A percentile compares a stretch with the other conserved stretches of the same genome.
phyloP scores from a whole-genome alignment of 2,329 filamentous ascomycete species.

The Aspergillus neoniger region DNA sequence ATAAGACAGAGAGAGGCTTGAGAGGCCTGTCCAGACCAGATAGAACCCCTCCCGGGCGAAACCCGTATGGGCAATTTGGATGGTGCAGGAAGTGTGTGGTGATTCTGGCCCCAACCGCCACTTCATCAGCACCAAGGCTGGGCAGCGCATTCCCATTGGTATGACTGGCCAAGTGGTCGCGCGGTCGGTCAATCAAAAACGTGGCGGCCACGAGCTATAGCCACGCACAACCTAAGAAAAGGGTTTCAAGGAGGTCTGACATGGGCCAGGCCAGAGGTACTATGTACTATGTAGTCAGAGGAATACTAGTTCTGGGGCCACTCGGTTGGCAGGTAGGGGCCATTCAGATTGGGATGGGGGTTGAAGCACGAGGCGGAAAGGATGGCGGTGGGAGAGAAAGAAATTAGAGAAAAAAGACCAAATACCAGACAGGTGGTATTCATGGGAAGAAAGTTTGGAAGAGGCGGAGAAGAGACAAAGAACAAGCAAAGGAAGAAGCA shows the following conservation, averaged over 20 bases:
- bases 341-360: background rate
- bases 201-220: constrained; percentile 37
- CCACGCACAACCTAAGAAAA: constrained; percentile 8
- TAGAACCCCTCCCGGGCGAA: background rate
- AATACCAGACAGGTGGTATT: background rate
- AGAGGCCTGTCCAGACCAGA: background rate
- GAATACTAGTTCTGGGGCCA: background rate
- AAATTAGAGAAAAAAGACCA: background rate
- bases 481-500: background rate
- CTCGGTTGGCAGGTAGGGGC: background rate
- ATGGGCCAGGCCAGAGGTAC: background rate
- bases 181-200: constrained; percentile 29
- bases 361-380: background rate
- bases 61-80: background rate
- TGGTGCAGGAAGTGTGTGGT: background rate
- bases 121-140: background rate
- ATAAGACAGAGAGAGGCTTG: background rate
- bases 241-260: background rate
- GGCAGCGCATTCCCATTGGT: background rate
- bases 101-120: constrained; percentile 8
- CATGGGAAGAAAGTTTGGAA: background rate
- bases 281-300: background rate
- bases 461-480: background rate
- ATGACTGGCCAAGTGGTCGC: background rate
- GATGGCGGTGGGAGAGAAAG: background rate